Evolutionary conservation across 2,329 filamentous ascomycete species (phyloP), one percentile per base, ranked within the genome.

Genomic region (Penicillium sp.): DNA sequence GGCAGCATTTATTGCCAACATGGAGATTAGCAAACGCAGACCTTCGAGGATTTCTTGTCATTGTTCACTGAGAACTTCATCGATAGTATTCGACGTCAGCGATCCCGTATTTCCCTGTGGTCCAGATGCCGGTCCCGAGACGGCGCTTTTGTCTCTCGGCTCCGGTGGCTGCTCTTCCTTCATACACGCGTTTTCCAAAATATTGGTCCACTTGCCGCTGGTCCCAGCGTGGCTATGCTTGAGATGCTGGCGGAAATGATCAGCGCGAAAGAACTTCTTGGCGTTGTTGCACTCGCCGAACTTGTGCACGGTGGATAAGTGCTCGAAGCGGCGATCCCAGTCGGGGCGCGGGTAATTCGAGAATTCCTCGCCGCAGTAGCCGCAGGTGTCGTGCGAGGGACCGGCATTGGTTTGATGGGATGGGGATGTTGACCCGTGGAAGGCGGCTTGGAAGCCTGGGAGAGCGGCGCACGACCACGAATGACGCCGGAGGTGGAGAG

Each of bases 121-220:
- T 15, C 42, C 35, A 18, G 47, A 18, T n/a, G n/a, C n/a, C n/a
- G n/a, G n/a, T 39, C 32, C 29, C 7, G 43, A 11, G 11, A 41
- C 37, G 31, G n/a, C n/a, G n/a, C 45, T 39, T 20, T 36, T 48
- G 30, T 51, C 48, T 21, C 47, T 48, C 7, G 55, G 58, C 34
- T 69, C 65, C 1, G 59, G 58, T 1, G 62, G 60, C 8, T 59
- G 50, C 40, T 95, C 89, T 62, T 94, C 90, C 65, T 90, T 82
- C 87, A 97, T 94, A 70, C 93, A 98, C 4, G 90, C 88, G 61
- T 88, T 94, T 64, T 98, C 93, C 21, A 98, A 75, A 77, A 95
- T 90, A 67, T 97, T 97, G 9, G 93, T 98, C 93, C 93, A 98
- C 68, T 97, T 97, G 20, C 93, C 93, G 66, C 89, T 96, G 1